Evolutionary conservation across 106 monocot genomes (phyloP), one percentile per base, ranked within the genome.

Genomic region (Platanthera zijinensis): DNA sequence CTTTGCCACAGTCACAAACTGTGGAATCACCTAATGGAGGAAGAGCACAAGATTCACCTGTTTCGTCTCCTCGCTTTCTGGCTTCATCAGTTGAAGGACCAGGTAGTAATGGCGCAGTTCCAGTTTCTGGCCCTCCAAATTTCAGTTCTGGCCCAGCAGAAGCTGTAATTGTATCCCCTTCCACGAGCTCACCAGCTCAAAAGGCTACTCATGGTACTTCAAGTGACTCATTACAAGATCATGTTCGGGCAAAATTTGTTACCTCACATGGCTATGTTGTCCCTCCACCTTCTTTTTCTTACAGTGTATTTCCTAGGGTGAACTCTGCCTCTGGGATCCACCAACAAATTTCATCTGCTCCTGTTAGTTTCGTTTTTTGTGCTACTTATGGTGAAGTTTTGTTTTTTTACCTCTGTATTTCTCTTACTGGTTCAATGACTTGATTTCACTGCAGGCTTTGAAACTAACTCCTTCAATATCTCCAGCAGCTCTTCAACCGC

Each of bases 401-500:
- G 49, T 32, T 51, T 56, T 53, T 51, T 3, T 49, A 74, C 53
- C 1, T 54, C 56, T 72, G 12, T 13, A 9, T 47, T 17, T 51
- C 12, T 48, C 5, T 47, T 57, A 15, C 56, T 50, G 45, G 17
- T 71, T 73, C 49, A 53, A 73, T 54, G 51, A 54, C 10, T 69
- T 80, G 53, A 8, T 74, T 74, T 71, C 18, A 13, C 71, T 83
- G 49, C 79, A 96, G 96, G 75, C 68, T 71, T 47, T 89, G 14
- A 89, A 80, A 74, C 48, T 85, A 47, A 71, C 76, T 79, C 85
- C 85, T 48, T 77, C 85, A 77, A 69, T 91, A 80, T 57, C 91
- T 79, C 78, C 93, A 19, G 81, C 93, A 32, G 84, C 93, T 79
- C 87, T 97, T 77, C 97, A 97, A 76, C 97, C 97, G 10, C 94